Conservation (phyloP, 106 monocot genomes). For the Dendrobium nobile region DNA sequence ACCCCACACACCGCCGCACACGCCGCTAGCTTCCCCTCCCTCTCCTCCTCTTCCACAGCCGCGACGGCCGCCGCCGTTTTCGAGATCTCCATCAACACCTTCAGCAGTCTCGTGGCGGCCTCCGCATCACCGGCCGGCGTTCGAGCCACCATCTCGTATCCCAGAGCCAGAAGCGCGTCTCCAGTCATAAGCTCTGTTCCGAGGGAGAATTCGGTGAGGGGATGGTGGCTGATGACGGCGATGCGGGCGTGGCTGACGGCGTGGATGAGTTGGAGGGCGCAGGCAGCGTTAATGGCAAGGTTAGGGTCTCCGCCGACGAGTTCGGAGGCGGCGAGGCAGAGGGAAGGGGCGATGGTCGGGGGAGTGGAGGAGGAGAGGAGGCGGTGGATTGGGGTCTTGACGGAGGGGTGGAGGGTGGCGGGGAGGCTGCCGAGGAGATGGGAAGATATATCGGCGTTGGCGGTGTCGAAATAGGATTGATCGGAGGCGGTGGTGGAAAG, state of each 20-base stretch:
- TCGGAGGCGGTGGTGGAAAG: not conserved
- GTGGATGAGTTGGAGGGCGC: constrained; percentile 15
- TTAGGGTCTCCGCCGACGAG: constrained; percentile 2
- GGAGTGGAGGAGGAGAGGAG: constrained; percentile 3
- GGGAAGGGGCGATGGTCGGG: constrained; percentile 11
- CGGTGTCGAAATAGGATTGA: not conserved
- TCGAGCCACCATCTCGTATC: not conserved
- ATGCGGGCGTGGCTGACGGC: not conserved
- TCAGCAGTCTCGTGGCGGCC: not conserved
- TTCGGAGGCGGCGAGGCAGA: constrained; percentile 12
- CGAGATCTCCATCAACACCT: constrained; percentile 5
- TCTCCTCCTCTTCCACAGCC: not conserved
- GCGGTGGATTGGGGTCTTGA: constrained; percentile 8
- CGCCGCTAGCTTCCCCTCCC: not conserved
- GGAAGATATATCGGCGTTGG: not conserved
- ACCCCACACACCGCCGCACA: constrained; percentile 8
- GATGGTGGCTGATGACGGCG: not conserved
- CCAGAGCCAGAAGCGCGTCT: not conserved
- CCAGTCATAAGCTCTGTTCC: not conserved
- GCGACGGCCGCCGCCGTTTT: not conserved
- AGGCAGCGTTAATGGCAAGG: constrained; percentile 10
- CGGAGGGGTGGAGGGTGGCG: not conserved
- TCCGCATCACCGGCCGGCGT: not conserved
- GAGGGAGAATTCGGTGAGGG: not conserved
- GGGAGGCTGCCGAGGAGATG: not conserved